Evolutionary conservation across 768 basidiomycete genomes (phyloP), one percentile per base, ranked within the genome.

Genomic region (Tephrocybe sp.): DNA sequence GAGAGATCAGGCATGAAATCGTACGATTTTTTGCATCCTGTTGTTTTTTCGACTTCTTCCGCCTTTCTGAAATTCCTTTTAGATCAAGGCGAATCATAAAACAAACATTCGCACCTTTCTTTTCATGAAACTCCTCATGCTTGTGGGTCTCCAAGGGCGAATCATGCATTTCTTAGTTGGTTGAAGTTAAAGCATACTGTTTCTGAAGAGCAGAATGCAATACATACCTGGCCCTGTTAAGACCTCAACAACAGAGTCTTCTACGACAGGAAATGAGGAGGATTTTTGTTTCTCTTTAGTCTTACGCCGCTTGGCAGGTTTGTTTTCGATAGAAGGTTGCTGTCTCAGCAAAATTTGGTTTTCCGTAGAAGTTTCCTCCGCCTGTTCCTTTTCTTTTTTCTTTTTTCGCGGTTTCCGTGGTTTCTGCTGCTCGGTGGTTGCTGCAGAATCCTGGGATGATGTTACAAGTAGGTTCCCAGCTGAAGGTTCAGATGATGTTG

Each of bases 51-150:
- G 47, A 30, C 37, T 56, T 53, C 9, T 30, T 48, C 30, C 32
- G 42, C 23, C 42, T 53, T 20, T 36, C 55, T 56, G 28, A 17
- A 34, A 20, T 23, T 14, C 9, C 17, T 24, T 41, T 56, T 11
- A 56, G 55, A 25, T n/a, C 1, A 18, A 36, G n/a, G n/a, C 45
- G 21, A 5, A 32, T 15, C 2, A 20, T 20, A 12, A 10, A 28
- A 26, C 2, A 39, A 12, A 14, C 34, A 3, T 6, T 32, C 10
- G 12, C 28, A 54, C 52, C 56, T 51, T 48, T 39, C 20, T 39
- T 21, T 5, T 39, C 20, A 17, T 17, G 18, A 21, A 3, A 5
- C 18, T 21, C 18, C 8, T 39, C 24, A 15, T 36, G 34, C 15
- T 36, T 4, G 15, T 36, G 11, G 34, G 8, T 36, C 28, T 30